Evolutionary conservation across 768 basidiomycete genomes (phyloP).

Genomic region (Gyrodon lividus): DNA sequence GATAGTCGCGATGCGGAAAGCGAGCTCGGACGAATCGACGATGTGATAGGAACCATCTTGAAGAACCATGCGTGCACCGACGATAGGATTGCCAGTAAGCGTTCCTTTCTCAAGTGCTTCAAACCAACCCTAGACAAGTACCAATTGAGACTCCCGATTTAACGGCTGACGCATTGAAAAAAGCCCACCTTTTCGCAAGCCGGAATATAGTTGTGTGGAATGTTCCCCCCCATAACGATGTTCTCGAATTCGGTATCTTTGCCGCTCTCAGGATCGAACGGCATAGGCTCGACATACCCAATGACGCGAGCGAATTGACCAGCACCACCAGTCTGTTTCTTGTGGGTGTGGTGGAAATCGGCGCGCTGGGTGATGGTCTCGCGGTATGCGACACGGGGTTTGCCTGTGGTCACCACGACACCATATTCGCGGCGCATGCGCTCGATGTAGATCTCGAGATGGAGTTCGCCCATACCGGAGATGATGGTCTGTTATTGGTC

Average conservation of each 20-base stretch:
- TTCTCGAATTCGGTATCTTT: conserved; percentile 86
- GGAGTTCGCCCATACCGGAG: conserved; percentile 98
- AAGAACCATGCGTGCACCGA: conserved; percentile 82
- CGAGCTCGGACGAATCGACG: conserved; percentile 95
- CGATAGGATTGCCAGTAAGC: conserved; percentile 83
- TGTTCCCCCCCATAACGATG: conserved; percentile 86
- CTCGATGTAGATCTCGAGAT: conserved; percentile 98
- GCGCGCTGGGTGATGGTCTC: conserved; percentile 87
- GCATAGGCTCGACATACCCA: conserved; percentile 89
- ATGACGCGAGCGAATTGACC: conserved; percentile 95
- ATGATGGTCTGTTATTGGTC: conserved; percentile 80
- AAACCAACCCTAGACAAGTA: conserved; percentile 72
- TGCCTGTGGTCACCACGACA: conserved; percentile 89
- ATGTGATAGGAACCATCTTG: conserved; percentile 91
- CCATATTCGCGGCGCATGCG: conserved; percentile 98
- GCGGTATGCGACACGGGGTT: conserved; percentile 94
- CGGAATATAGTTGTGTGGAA: conserved; percentile 90
- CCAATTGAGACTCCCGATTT: background rate
- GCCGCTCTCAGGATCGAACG: conserved; percentile 67
- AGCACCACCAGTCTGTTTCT: conserved; percentile 97
- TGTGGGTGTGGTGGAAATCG: conserved; percentile 89
- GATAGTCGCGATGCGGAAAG: conserved; percentile 88
- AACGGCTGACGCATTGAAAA: background rate
- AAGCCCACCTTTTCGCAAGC: conserved; percentile 83
- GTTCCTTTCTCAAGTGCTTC: conserved; percentile 92